Evolutionary conservation across 2,329 filamentous ascomycete species (phyloP).

Genomic region (Kalmusia sp.): DNA sequence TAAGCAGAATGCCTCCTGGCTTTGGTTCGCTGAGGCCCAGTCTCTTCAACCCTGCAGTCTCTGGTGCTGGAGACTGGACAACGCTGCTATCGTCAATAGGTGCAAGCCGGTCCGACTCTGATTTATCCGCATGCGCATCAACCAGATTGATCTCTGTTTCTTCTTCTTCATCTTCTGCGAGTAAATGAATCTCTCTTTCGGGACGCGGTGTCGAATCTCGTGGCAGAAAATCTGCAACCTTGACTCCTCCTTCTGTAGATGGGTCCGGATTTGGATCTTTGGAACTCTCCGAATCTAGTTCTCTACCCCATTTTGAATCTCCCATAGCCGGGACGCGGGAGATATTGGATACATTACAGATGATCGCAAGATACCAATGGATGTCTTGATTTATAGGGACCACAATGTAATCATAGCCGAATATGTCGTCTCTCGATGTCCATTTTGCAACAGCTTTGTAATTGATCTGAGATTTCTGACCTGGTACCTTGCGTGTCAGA

Average conservation of each 20-base stretch:
- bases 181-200: too few relatives aligned
- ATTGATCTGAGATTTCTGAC: constrained; percentile 66
- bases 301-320: not conserved
- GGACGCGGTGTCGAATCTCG: constrained; percentile 3
- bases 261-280: not conserved
- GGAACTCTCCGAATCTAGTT: not conserved
- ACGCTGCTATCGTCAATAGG: not conserved
- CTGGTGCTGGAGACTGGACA: constrained; percentile 8
- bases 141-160: constrained; percentile 27
- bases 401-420: constrained; percentile 85
- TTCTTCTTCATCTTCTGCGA: constrained; percentile 30
- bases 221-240: not conserved
- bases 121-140: constrained; percentile 21
- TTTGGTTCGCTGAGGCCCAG: constrained; percentile 14
- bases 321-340: constrained; percentile 32
- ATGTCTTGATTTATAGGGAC: constrained; percentile 85
- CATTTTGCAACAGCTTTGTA: constrained; percentile 86
- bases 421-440: constrained; percentile 85
- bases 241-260: not conserved
- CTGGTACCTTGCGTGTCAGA: constrained; percentile 66
- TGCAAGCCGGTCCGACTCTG: not conserved
- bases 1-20: constrained; percentile 16
- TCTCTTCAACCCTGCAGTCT: constrained; percentile 10
- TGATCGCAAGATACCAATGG: constrained; percentile 96
- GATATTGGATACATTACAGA: constrained; percentile 84